Evolutionary conservation across 805 yeast genomes (phyloP), one percentile per base, ranked within the genome.

Genomic region (Lachancea meyersii): DNA sequence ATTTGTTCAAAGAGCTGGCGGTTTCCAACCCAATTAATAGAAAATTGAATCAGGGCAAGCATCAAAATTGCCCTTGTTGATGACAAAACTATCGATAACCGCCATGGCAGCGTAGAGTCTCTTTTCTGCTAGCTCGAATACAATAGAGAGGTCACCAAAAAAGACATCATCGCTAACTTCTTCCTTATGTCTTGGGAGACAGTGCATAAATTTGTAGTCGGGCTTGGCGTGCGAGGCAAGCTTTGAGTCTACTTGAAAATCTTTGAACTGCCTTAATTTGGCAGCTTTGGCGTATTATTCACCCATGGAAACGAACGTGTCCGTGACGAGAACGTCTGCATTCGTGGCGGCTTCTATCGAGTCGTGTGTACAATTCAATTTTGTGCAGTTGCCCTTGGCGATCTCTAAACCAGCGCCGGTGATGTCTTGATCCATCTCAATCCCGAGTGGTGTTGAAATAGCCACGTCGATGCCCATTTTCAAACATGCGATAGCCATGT

Each of bases 271-370:
- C 56, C 79, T 71, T 53, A 93, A 69, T 49, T 89, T 85, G 44
- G 72, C 70, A 38, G 62, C 70, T 50, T 79, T 85, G 61, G 89
- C 89, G 4, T 75, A 68, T 64, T 93, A 98, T 70, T 93, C 89
- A 44, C 98, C 98, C 98, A 93, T 93, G 1, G 97, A 91, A 19
- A 93, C 79, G 80, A 95, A 93, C 3, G 98, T 93, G 57, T 93
- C 98, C 13, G 98, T 93, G 35, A 91, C 97, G 27, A 93, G 64
- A 31, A 93, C 72, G 57, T 91, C 77, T 3, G 97, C 87, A 51
- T 73, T 71, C 41, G 72, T 70, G 39, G 87, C 76, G 1, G 97
- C 96, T 20, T 57, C 70, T n/a, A 67, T 55, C 3, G 97, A 93
- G 54, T 86, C 86, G 51, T 86, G 80, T 3, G 82, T 73, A 7